Evolutionary conservation across 2,329 filamentous ascomycete species (phyloP).

Genomic region (Rugonectria rugulosa): DNA sequence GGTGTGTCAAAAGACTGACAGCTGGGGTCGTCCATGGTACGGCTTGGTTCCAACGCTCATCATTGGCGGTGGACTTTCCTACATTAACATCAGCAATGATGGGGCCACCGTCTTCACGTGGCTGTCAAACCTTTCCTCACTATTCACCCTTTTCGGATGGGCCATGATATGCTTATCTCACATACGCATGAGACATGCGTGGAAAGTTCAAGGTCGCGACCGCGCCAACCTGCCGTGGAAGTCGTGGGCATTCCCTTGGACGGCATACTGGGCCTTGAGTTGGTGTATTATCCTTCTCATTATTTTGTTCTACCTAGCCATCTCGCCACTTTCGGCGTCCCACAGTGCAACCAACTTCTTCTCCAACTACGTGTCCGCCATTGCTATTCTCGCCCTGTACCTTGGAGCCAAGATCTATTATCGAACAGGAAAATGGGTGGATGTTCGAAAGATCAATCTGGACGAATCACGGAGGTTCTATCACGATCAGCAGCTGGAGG

Average conservation of each 20-base stretch:
- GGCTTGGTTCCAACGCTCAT: constrained; percentile 58
- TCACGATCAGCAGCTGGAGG: constrained; percentile 7
- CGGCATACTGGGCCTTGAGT: constrained; percentile 51
- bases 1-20: constrained; percentile 17
- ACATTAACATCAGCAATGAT: constrained; percentile 52
- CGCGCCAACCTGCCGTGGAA: constrained; percentile 50
- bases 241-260: constrained; percentile 53
- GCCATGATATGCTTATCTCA: constrained; percentile 53
- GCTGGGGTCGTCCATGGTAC: constrained; percentile 21
- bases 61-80: constrained; percentile 53
- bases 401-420: constrained; percentile 50
- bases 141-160: constrained; percentile 54
- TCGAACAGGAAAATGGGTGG: constrained; percentile 35
- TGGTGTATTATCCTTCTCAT: constrained; percentile 55
- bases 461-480: constrained; percentile 17
- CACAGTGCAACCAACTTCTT: constrained; percentile 53
- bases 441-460: neutral
- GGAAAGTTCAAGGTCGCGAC: constrained; percentile 49
- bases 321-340: constrained; percentile 50
- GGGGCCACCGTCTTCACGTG: constrained; percentile 54
- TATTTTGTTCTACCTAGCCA: constrained; percentile 55
- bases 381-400: constrained; percentile 51
- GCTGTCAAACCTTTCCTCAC: constrained; percentile 55
- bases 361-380: constrained; percentile 54
- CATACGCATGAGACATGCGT: constrained; percentile 51